phyloP scores from a whole-genome alignment of 805 yeast genomes.

The Metschnikowia lochheadii region DNA sequence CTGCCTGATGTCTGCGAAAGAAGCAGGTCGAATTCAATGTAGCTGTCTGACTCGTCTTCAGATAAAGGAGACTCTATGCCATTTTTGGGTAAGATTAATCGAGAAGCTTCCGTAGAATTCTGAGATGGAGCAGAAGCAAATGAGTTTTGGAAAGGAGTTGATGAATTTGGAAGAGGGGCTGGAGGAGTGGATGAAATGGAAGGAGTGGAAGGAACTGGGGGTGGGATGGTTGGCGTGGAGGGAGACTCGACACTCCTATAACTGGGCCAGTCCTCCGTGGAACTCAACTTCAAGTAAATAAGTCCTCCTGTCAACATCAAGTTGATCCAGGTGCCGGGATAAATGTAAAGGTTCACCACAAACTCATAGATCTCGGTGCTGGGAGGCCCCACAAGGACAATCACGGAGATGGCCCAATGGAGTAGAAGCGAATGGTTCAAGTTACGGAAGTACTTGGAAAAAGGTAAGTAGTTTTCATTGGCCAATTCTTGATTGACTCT shows the following conservation, averaged over 20 bases:
- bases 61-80: background rate
- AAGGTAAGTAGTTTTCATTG: slow-evolving; percentile 48
- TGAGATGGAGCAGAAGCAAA: too few species aligned
- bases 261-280: slow-evolving; percentile 23
- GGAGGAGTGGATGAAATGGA: too few species aligned
- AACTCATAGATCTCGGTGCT: slow-evolving; percentile 62
- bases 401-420: slow-evolving; percentile 54
- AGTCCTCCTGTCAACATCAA: slow-evolving; percentile 50
- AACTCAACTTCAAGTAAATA: slow-evolving; percentile 45
- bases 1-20: slow-evolving; percentile 4
- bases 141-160: too few species aligned
- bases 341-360: slow-evolving; percentile 57
- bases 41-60: slow-evolving; percentile 11
- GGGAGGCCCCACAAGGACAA: slow-evolving; percentile 55
- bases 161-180: too few species aligned
- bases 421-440: slow-evolving; percentile 43
- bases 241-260: too few species aligned
- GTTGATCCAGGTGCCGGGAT: slow-evolving; percentile 61
- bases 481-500: slow-evolving; percentile 58
- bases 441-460: slow-evolving; percentile 42
- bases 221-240: too few species aligned
- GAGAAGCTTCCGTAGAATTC: background rate
- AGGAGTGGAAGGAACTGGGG: too few species aligned
- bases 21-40: slow-evolving; percentile 18
- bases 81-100: background rate